Evolutionary conservation across 2,329 filamentous ascomycete genomes (phyloP).

Genomic region (Pyrenophora graminea): DNA sequence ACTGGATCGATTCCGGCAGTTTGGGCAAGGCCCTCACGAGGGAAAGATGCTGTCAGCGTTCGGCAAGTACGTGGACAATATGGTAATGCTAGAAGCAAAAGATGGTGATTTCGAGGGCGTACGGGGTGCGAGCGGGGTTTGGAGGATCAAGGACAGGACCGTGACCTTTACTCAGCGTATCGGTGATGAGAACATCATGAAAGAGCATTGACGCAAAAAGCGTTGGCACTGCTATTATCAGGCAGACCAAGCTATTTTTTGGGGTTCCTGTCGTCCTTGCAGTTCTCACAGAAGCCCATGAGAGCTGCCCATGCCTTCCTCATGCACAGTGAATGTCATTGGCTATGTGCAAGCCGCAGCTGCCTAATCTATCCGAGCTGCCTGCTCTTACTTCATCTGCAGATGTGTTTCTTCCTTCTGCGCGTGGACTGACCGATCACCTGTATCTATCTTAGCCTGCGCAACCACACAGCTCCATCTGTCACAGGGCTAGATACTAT

Average conservation of each 20-base stretch:
- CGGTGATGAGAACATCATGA: constrained; percentile 44
- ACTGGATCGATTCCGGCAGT: constrained; percentile 16
- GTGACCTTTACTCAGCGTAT: constrained; percentile 46
- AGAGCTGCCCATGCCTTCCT: background rate
- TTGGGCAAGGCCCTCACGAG: constrained; percentile 49
- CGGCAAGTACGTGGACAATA: constrained; percentile 48
- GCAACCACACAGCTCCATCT: too few species aligned
- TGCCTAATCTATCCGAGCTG: background rate
- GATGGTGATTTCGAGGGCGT: constrained; percentile 34
- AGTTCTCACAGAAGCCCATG: background rate
- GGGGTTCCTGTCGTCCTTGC: background rate
- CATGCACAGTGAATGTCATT: background rate
- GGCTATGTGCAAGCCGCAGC: background rate
- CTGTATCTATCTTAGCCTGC: too few species aligned
- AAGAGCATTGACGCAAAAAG: constrained; percentile 27
- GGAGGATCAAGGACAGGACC: constrained; percentile 45
- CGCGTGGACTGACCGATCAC: background rate
- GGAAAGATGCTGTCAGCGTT: constrained; percentile 50
- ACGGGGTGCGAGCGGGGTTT: constrained; percentile 46
- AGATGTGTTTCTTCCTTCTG: background rate
- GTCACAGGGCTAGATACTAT: background rate
- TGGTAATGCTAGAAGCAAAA: constrained; percentile 34
- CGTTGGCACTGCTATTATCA: background rate
- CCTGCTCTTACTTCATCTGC: background rate
- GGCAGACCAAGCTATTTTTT: background rate